Conservation (phyloP, 768 basidiomycete genomes). For the Suillus ampliporus region DNA sequence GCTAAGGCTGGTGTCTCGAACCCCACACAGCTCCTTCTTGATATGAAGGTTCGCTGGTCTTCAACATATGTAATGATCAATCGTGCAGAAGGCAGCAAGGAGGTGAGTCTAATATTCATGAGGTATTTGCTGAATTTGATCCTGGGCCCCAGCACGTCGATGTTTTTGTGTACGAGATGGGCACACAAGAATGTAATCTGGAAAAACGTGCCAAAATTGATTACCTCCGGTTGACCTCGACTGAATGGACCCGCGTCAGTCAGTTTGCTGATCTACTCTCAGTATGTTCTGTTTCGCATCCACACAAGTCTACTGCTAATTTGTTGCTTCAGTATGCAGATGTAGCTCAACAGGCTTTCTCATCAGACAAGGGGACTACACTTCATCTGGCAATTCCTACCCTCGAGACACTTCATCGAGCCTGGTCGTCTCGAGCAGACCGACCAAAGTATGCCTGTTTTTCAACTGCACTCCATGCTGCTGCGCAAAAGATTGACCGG, state of each 20-base stretch:
- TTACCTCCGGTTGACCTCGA: constrained; percentile 18
- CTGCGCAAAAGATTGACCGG: too few relatives aligned
- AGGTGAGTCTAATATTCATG: constrained; percentile 20
- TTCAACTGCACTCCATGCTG: constrained; percentile 25
- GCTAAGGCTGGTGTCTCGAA: too few relatives aligned
- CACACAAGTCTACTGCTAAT: constrained; percentile 2
- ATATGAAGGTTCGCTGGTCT: constrained; percentile 41
- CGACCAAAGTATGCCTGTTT: constrained; percentile 27
- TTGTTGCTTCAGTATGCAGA: constrained; percentile 30
- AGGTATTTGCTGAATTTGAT: constrained; percentile 7
- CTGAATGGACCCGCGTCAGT: constrained; percentile 31
- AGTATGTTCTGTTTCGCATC: constrained; percentile 16
- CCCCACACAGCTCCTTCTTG: constrained; percentile 31
- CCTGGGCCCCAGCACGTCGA: constrained; percentile 4
- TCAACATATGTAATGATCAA: constrained; percentile 31
- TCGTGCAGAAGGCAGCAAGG: constrained; percentile 22
- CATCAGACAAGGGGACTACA: constrained; percentile 29
- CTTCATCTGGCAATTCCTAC: constrained; percentile 36
- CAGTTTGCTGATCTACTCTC: constrained; percentile 24
- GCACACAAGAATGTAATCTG: constrained; percentile 18
- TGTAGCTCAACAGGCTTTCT: constrained; percentile 37
- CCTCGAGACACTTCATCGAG: constrained; percentile 33
- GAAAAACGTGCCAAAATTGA: constrained; percentile 22
- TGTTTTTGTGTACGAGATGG: constrained; percentile 32
- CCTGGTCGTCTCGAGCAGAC: constrained; percentile 23